Conservation (phyloP, 805 yeast genomes). For the Ogataea ganodermae region DNA sequence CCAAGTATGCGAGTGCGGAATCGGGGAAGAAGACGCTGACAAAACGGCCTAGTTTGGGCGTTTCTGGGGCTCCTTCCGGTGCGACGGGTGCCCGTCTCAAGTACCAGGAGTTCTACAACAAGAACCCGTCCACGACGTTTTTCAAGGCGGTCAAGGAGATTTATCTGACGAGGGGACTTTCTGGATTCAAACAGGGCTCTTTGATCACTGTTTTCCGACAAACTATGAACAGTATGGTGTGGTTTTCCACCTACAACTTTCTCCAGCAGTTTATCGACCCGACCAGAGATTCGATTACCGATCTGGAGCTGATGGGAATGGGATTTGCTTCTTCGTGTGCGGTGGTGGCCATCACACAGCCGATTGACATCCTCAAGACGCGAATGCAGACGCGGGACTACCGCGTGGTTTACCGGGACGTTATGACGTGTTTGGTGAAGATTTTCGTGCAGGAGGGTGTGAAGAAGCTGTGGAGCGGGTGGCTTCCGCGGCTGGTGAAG, state of each 20-base stretch:
- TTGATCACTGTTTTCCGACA: slow-evolving; percentile 83
- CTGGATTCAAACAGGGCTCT: slow-evolving; percentile 82
- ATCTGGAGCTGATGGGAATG: slow-evolving; percentile 37
- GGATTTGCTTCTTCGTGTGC: slow-evolving; percentile 71
- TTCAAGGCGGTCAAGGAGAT: slow-evolving; percentile 62
- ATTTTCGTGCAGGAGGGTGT: slow-evolving; percentile 50
- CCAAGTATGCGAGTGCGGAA: slow-evolving; percentile 21
- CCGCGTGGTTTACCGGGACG: slow-evolving; percentile 56
- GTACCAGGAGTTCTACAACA: slow-evolving; percentile 41
- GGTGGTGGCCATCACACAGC: slow-evolving; percentile 81
- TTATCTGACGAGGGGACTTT: slow-evolving; percentile 66
- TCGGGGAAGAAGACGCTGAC: slow-evolving; percentile 24
- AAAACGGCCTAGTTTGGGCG: slow-evolving; percentile 14
- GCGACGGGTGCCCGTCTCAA: slow-evolving; percentile 14
- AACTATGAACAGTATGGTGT: slow-evolving; percentile 71
- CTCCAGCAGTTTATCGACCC: slow-evolving; percentile 72
- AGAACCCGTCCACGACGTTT: slow-evolving; percentile 56
- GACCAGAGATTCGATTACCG: slow-evolving; percentile 45
- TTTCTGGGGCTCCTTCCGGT: not conserved
- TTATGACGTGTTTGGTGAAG: slow-evolving; percentile 55
- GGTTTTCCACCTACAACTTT: slow-evolving; percentile 81
- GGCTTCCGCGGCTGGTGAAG: slow-evolving; percentile 68
- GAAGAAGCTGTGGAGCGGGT: slow-evolving; percentile 55
- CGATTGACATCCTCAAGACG: slow-evolving; percentile 84
- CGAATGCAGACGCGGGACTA: slow-evolving; percentile 80